A percentile compares a stretch with the other conserved stretches of the same genome.
phyloP scores from a whole-genome alignment of 176 grass and related monocot species.

The Pharus latifolius region DNA sequence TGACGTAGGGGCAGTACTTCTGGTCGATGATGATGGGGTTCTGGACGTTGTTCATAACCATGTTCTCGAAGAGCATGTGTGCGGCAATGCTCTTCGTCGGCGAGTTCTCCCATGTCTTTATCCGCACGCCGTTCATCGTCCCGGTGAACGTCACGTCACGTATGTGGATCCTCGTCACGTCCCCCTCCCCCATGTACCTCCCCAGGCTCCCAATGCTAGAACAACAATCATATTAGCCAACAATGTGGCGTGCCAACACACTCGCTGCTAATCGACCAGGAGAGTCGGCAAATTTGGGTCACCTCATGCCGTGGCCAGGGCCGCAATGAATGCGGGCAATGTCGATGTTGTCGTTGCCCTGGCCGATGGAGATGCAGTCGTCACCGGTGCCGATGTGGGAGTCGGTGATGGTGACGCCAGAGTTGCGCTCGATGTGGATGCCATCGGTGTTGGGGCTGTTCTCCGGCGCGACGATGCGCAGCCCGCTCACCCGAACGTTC shows the following conservation, averaged over 20 bases:
- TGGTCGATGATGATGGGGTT: conserved; percentile 79
- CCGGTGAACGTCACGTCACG: conserved; percentile 27
- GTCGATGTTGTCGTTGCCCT: conserved; percentile 25
- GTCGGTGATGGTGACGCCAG: conserved; percentile 16
- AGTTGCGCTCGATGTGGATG: conserved; percentile 57
- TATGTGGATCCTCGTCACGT: conserved; percentile 36
- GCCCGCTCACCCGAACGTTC: conserved; percentile 7
- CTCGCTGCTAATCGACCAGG: too few relatives aligned
- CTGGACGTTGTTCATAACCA: conserved; percentile 39
- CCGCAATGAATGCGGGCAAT: conserved; percentile 41
- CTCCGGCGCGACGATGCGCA: conserved; percentile 32
- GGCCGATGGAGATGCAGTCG: conserved; percentile 70
- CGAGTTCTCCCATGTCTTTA: conserved; percentile 77
- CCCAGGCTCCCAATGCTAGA: conserved; percentile 54
- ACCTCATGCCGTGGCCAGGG: conserved; percentile 66
- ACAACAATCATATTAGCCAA: neutral
- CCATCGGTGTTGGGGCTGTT: conserved; percentile 70
- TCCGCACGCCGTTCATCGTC: conserved; percentile 50
- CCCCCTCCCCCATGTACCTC: conserved; percentile 29
- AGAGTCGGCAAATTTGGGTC: too few relatives aligned
- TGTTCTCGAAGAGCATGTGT: conserved; percentile 50
- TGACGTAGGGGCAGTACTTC: conserved; percentile 53
- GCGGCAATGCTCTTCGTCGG: conserved; percentile 19
- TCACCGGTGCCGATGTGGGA: conserved; percentile 32
- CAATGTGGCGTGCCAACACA: too few relatives aligned